phyloP scores from a whole-genome alignment of 2,329 filamentous ascomycete species.

The Scedosporium dehoogii region DNA sequence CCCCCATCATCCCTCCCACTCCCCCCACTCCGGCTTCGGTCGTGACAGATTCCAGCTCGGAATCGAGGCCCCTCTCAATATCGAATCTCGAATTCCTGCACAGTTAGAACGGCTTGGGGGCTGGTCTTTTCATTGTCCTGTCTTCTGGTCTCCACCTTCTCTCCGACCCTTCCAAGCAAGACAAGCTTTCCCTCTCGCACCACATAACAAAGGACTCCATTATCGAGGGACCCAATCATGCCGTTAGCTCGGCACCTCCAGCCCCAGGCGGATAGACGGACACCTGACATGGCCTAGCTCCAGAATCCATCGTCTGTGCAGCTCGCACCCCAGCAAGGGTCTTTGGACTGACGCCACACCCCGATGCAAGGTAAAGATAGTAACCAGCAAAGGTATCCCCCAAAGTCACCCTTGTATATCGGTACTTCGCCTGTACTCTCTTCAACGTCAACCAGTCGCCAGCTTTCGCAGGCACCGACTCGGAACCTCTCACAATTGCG shows the following conservation, averaged over 20 bases:
- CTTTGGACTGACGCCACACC: slow-evolving; percentile 3
- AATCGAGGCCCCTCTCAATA: background rate
- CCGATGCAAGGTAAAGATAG: background rate
- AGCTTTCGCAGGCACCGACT: background rate
- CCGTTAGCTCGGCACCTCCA: background rate
- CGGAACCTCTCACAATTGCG: background rate
- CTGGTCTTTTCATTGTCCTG: too few relatives aligned
- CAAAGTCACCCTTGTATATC: slow-evolving; percentile 3
- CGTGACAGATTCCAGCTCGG: background rate
- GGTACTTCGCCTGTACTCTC: slow-evolving; percentile 1
- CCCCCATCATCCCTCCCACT: background rate
- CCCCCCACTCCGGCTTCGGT: background rate
- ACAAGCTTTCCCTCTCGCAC: too few relatives aligned
- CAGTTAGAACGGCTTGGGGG: too few relatives aligned
- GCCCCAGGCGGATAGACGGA: background rate
- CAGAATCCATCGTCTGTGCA: slow-evolving; percentile 2
- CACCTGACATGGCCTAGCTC: slow-evolving; percentile 1
- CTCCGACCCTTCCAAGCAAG: too few relatives aligned
- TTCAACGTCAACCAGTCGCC: background rate
- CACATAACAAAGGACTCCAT: background rate
- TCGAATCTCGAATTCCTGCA: background rate
- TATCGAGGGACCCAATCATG: background rate
- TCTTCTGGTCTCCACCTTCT: too few relatives aligned
- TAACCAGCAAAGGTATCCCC: background rate
- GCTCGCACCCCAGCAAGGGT: slow-evolving; percentile 2